Evolutionary conservation across 139 green algal species (phyloP).

Genomic region (Chlamydomonas eustigma): DNA sequence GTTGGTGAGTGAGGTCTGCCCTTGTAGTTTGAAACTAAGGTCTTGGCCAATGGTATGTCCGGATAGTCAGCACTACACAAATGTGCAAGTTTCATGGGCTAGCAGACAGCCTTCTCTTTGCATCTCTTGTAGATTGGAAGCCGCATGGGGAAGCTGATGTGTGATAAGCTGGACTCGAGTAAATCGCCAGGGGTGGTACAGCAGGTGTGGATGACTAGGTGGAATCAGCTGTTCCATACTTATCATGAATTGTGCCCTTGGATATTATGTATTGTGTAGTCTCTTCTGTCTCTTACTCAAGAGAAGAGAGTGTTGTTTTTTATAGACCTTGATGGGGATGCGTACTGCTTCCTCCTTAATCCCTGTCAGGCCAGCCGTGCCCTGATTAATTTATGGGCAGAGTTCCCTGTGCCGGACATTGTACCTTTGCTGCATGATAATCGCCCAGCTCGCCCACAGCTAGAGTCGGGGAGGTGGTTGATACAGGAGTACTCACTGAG

Average conservation of each 20-base stretch:
- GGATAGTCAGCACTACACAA: no score
- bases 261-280: no score
- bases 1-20: no score
- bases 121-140: background rate
- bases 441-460: background rate
- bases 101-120: slow-evolving; percentile 2
- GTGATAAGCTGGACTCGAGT: background rate
- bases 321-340: no score
- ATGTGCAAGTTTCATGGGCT: no score
- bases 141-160: slow-evolving; percentile 5
- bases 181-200: background rate
- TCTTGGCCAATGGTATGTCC: no score
- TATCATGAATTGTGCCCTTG: no score
- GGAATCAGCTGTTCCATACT: no score
- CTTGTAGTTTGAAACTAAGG: no score
- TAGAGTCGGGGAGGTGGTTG: slow-evolving; percentile 14
- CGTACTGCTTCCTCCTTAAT: background rate
- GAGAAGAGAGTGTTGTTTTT: no score
- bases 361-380: slow-evolving; percentile 10
- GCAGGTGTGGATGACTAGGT: no score
- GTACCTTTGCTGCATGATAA: background rate
- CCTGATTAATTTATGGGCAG: slow-evolving; percentile 27
- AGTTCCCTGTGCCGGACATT: background rate
- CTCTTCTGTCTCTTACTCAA: no score
- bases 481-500: slow-evolving; percentile 29